These are phyloP conservation scores for Chlorociboria aeruginascens DNA, from an alignment of 495 filamentous ascomycete genomes.

Conservation along the genomic window DNA sequence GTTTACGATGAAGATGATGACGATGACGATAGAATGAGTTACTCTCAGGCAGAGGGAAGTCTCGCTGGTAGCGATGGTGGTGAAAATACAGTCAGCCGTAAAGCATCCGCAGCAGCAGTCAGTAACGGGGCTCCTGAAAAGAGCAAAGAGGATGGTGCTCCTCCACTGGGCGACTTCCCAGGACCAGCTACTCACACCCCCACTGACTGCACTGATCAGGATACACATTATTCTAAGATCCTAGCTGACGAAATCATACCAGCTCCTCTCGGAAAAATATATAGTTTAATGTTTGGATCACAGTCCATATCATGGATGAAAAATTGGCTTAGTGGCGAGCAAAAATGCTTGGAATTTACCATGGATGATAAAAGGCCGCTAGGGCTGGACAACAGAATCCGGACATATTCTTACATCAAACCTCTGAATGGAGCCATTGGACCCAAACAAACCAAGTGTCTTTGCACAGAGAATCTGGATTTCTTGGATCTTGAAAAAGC, in stretches of 20 bases:
- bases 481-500: conserved; percentile 78
- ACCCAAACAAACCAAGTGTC: conserved; percentile 90
- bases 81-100: conserved; percentile 46
- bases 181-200: conserved; percentile 74
- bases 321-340: conserved; percentile 74
- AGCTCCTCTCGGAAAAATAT: conserved; percentile 86
- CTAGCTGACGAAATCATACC: conserved; percentile 77
- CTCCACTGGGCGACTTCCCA: conserved; percentile 61
- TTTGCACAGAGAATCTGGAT: conserved; percentile 73
- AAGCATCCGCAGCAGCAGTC: conserved; percentile 51
- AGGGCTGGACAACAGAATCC: conserved; percentile 52
- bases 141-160: conserved; percentile 39
- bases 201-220: conserved; percentile 69
- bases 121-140: conserved; percentile 38
- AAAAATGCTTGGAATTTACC: conserved; percentile 77
- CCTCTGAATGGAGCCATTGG: conserved; percentile 75
- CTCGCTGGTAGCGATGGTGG: conserved; percentile 49
- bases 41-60: conserved; percentile 45
- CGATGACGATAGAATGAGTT: conserved; percentile 43
- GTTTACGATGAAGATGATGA: conserved; percentile 71
- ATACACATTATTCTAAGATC: conserved; percentile 70
- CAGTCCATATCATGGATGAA: conserved; percentile 66
- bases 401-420: conserved; percentile 84
- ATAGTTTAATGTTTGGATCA: conserved; percentile 75
- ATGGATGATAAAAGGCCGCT: conserved; percentile 73